Base-by-base conservation (phyloP, 768 basidiomycete genomes). In the Pleurotus salmoneostramineus region DNA sequence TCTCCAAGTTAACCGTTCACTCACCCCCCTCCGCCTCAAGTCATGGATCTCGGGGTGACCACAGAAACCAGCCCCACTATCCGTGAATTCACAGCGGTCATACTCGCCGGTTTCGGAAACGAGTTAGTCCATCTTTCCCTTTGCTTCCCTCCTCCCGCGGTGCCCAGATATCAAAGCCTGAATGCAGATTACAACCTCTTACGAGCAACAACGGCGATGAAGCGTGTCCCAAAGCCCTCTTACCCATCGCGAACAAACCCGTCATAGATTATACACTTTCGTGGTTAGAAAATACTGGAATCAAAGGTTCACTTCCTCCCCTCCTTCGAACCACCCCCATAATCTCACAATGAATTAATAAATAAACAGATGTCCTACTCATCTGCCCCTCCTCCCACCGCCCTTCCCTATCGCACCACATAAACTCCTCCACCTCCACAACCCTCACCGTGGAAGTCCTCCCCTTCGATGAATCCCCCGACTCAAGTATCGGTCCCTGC, bases 51-150 rank as follows among this genome's bases (percentile, higher is more conserved):
- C 61, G 79, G 82, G 58, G 77, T 80, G 56, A 77, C 81, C 62
- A 75, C 78, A 52, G 62, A 70, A 60, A 69, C 75, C 27, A 82
- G 80, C 48, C 74, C 77, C 31, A 76, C 82, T 21, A 78, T 80
- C 35, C 82, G 80, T 33, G 95, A 97, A 69, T 97, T 97, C 68
- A 83, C 91, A 52, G 95, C 91, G 0, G 85, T 98, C 15, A 76
- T 97, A 31, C 79, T 97, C 10, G 90, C 93, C 32, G 95, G 95
- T 35, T 93, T 93, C 74, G 95, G 95, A n/a, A 87, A 90, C 65
- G 88, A 89, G 95, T 91, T 72, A 70, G 86, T 68, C 48, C n/a
- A 15, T 50, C 3, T 12, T 35, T 40, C 36, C 11, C 40, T 4
- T 36, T 8, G 60, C 45, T n/a, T 40, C 31, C 33, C 6, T 51